Base-by-base conservation (phyloP, 1,284 basidiomycete species). In the Ceratobasidium theobromae region DNA sequence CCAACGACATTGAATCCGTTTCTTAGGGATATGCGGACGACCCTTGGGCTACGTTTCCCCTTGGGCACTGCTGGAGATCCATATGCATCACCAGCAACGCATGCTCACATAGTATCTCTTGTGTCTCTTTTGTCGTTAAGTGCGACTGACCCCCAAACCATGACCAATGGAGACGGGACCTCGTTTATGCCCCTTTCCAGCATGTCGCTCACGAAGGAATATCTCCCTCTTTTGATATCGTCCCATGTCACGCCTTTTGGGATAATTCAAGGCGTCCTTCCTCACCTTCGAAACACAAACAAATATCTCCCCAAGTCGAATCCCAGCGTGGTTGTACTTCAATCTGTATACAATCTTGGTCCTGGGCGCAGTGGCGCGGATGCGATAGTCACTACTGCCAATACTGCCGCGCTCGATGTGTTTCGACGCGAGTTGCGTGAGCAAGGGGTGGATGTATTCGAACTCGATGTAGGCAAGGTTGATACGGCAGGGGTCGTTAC, bases 11-110 rank as follows among this genome's bases (percentile, higher is more conserved):
- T 90, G 48, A 81, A 86, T 1, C 80, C 84, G 54, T 93, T 93
- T 78, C 78, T 93, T 33, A 86, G 90, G 54, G 91, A 89, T 1
- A 77, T 93, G 45, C 80, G 85, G 4, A 88, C 90, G 0, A 86
- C 89, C 0, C 80, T 93, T 8, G 88, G 88, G n/a, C 84, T 89
- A 67, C 83, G 85, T 45, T 93, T 92, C 77, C 91, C 91, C 2
- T 81, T 91, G 70, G 86, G 83, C 41, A 76, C 84, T 14, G 78
- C 87, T 0, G 91, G 91, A 30, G 91, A 93, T 73, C 90, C 91
- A 1, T 89, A 86, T 72, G 69, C 73, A 3, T 69, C 72, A 9
- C 62, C 70, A 33, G 84, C 81, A 18, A 78, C 85, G 0, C 82
- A 54, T 30, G 32, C 54, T 3, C 60, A 45, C 28, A 35, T 71